phyloP scores from a whole-genome alignment of 192 early-diverging fungal genomes.

The Dispira simplex region DNA sequence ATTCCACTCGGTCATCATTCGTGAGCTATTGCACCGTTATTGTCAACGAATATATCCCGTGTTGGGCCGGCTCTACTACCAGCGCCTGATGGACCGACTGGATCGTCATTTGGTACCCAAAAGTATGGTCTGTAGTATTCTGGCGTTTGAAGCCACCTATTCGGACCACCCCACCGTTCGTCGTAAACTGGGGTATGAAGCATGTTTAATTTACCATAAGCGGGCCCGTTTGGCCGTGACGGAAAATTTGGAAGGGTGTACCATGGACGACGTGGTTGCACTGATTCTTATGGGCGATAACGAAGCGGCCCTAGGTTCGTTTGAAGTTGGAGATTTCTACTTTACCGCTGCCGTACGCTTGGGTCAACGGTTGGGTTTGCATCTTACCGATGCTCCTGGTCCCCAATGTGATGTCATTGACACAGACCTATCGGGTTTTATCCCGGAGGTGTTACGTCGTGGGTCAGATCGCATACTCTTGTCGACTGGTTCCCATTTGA shows the following conservation, averaged over 20 bases:
- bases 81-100: not conserved
- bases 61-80: conserved; percentile 7
- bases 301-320: not conserved
- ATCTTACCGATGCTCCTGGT: conserved; percentile 1
- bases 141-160: conserved; percentile 1
- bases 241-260: not conserved
- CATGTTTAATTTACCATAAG: not conserved
- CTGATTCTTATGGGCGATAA: conserved; percentile 6
- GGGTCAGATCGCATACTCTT: not conserved
- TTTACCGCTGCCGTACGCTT: not conserved
- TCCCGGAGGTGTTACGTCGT: not conserved
- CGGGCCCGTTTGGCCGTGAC: not conserved
- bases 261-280: not conserved
- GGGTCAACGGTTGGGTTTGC: not conserved
- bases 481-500: not conserved
- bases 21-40: not conserved
- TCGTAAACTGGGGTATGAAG: not conserved
- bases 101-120: not conserved
- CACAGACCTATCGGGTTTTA: not conserved
- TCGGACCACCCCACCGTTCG: not conserved
- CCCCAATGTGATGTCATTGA: not conserved
- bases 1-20: not conserved
- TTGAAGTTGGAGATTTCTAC: not conserved
- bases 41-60: conserved; percentile 9
- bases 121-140: not conserved